Evolutionary conservation across 805 yeast species (phyloP).

Genomic region (Candida coleopterorum): DNA sequence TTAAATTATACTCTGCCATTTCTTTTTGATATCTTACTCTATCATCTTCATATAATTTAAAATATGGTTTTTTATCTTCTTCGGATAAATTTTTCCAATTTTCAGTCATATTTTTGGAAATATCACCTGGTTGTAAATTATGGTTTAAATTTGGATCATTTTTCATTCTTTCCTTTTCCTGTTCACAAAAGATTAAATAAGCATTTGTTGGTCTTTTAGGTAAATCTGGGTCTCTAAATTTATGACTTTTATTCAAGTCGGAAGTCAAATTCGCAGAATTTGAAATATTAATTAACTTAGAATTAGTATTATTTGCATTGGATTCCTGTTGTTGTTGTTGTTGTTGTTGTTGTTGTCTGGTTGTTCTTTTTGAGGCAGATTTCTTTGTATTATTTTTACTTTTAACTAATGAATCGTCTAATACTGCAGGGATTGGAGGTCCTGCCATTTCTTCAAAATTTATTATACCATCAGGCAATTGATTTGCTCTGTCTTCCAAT

Average conservation of each 20-base stretch:
- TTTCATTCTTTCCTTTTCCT: conserved; percentile 70
- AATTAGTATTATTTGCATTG: neutral
- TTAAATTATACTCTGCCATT: conserved; percentile 50
- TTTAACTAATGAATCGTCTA: conserved; percentile 28
- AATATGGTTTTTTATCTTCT: conserved; percentile 67
- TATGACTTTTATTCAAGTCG: conserved; percentile 19
- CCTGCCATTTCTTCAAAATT: conserved; percentile 33
- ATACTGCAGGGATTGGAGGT: conserved; percentile 35
- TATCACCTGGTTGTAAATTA: conserved; percentile 54
- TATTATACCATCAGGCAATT: conserved; percentile 21
- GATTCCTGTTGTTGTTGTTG: conserved; percentile 70
- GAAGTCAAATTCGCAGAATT: neutral
- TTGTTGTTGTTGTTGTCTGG: conserved; percentile 26
- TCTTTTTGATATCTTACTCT: conserved; percentile 70
- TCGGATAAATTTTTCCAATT: conserved; percentile 76
- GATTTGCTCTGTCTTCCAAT: conserved; percentile 54
- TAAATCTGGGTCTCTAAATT: conserved; percentile 70
- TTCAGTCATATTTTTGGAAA: conserved; percentile 76
- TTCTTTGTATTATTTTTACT: conserved; percentile 17
- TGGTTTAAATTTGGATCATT: conserved; percentile 41
- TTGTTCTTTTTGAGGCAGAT: conserved; percentile 14
- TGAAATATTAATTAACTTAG: neutral
- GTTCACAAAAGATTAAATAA: conserved; percentile 79
- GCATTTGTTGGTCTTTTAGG: conserved; percentile 93
- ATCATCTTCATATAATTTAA: conserved; percentile 73